Evolutionary conservation across 2,329 filamentous ascomycete species (phyloP).

Genomic region (Stachybotrys elegans): DNA sequence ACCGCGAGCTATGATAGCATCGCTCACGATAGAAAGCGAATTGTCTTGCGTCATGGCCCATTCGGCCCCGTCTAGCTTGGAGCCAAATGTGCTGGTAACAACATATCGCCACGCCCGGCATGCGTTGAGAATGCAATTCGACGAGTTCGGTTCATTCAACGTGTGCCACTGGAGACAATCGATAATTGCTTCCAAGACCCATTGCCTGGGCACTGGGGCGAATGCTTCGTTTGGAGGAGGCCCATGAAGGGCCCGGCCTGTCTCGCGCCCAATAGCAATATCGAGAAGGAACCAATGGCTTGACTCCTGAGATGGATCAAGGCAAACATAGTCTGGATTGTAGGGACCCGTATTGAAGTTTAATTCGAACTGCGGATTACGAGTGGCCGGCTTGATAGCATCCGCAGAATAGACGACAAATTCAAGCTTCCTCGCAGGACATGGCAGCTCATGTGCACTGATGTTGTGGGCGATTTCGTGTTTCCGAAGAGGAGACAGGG

Average conservation of each 20-base stretch:
- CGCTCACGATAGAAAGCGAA: neutral
- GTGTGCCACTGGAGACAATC: slow-evolving; percentile 8
- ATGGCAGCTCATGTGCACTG: slow-evolving; percentile 1
- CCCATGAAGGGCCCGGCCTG: slow-evolving; percentile 3
- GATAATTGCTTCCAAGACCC: slow-evolving; percentile 3
- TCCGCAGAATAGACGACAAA: slow-evolving; percentile 6
- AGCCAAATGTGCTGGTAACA: neutral
- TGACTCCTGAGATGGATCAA: slow-evolving; percentile 4
- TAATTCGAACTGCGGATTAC: slow-evolving; percentile 7
- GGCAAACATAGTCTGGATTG: slow-evolving; percentile 4
- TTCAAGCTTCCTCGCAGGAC: slow-evolving; percentile 8
- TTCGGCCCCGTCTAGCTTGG: neutral
- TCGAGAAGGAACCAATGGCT: slow-evolving; percentile 10
- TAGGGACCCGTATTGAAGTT: slow-evolving; percentile 9
- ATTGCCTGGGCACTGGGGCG: neutral
- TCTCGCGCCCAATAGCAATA: slow-evolving; percentile 6
- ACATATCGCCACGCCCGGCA: slow-evolving; percentile 4
- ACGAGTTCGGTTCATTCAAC: neutral
- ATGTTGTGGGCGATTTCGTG: neutral
- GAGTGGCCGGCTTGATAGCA: neutral
- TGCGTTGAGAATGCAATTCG: slow-evolving; percentile 7
- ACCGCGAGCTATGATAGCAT: neutral
- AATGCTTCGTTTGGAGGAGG: neutral
- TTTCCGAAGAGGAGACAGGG: neutral
- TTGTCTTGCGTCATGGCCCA: neutral